phyloP scores from a whole-genome alignment of 2,329 filamentous ascomycete genomes.

The Aureobasidium zeae region DNA sequence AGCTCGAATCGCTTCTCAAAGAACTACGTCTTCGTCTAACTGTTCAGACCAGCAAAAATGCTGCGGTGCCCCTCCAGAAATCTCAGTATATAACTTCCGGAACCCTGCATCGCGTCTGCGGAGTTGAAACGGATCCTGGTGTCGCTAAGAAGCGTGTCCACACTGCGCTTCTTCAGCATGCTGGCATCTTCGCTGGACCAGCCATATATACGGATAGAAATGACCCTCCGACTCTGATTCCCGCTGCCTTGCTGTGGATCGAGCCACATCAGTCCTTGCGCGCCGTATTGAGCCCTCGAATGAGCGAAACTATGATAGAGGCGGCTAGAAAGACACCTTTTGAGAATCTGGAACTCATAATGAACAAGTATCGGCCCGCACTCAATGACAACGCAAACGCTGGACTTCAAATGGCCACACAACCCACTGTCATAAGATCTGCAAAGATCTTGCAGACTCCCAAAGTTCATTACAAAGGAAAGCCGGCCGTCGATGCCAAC shows the following conservation, averaged over 20 bases:
- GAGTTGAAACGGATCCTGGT: not conserved
- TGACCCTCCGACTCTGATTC: not conserved
- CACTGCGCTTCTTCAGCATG: not conserved
- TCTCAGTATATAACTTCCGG: not conserved
- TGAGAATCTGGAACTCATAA: not conserved
- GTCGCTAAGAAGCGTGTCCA: not conserved
- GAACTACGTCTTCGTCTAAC: not conserved
- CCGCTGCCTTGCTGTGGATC: constrained; percentile 11
- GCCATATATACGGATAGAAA: not conserved
- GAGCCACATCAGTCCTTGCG: constrained; percentile 8
- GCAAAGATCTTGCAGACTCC: not conserved
- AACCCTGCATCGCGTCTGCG: not conserved
- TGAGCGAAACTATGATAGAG: constrained; percentile 15
- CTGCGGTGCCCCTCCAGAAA: too few species aligned
- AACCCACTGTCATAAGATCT: not conserved
- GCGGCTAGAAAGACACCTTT: constrained; percentile 4
- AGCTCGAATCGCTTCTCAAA: not conserved
- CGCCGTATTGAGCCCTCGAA: not conserved
- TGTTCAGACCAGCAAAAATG: not conserved
- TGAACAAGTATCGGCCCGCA: not conserved
- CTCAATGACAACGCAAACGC: not conserved
- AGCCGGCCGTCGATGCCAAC: too few species aligned
- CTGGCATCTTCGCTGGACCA: not conserved
- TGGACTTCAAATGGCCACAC: not conserved
- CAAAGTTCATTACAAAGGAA: not conserved